A percentile compares a stretch with the other conserved stretches of the same genome.
These are phyloP conservation scores for Boeremia lycopersici DNA, from an alignment of 2,329 filamentous ascomycete genomes.

Conservation along the genomic window DNA sequence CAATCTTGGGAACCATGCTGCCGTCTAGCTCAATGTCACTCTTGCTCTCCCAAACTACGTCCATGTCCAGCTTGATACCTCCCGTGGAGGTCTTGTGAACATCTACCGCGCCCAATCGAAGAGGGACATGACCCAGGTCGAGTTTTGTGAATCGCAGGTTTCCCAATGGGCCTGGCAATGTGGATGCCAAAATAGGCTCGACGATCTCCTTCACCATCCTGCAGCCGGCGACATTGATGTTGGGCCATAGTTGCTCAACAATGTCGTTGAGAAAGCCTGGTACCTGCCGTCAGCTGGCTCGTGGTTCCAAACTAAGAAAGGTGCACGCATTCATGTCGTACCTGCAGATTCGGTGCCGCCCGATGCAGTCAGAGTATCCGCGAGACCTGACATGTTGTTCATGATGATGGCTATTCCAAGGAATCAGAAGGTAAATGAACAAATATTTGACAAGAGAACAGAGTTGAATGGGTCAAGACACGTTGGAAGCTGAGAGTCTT, in stretches of 20 bases:
- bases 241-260: constrained; percentile 56
- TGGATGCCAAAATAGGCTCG: constrained; percentile 56
- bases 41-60: constrained; percentile 54
- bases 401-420: not conserved
- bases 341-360: constrained; percentile 51
- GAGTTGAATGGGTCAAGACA: not conserved
- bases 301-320: no score
- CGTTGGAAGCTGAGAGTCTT: constrained; percentile 1
- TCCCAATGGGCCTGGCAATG: constrained; percentile 53
- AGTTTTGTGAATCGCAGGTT: constrained; percentile 54
- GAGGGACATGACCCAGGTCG: constrained; percentile 52
- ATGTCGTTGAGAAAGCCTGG: constrained; percentile 57
- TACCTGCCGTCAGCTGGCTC: not conserved
- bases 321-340: constrained; percentile 18
- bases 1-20: constrained; percentile 53
- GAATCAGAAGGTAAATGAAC: not conserved
- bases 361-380: constrained; percentile 50
- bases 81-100: constrained; percentile 53
- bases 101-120: constrained; percentile 51
- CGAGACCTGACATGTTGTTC: constrained; percentile 37
- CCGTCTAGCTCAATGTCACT: constrained; percentile 57
- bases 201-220: constrained; percentile 56
- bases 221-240: constrained; percentile 53
- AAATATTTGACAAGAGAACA: not conserved
- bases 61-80: constrained; percentile 58